Evolutionary conservation across 768 basidiomycete species (phyloP).

Genomic region (Kwoniella botswanensis): DNA sequence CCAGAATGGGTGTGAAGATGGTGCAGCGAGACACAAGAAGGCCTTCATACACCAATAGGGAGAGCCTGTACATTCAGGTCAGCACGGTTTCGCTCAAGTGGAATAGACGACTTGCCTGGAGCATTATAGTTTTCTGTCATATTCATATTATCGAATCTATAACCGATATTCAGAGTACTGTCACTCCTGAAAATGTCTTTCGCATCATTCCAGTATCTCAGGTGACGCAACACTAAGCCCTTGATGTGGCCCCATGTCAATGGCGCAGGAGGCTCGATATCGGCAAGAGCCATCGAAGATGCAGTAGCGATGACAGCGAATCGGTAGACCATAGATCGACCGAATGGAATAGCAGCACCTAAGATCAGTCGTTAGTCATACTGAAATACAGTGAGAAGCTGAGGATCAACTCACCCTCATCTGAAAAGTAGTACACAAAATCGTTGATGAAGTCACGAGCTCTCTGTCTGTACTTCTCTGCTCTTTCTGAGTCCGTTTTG

Average conservation of each 20-base stretch:
- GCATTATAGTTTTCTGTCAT: constrained; percentile 76
- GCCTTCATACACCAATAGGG: constrained; percentile 84
- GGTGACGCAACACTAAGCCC: constrained; percentile 72
- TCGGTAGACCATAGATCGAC: constrained; percentile 75
- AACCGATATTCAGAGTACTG: constrained; percentile 75
- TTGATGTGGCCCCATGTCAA: constrained; percentile 73
- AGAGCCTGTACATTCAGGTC: constrained; percentile 64
- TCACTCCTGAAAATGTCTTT: constrained; percentile 64
- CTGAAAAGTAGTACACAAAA: constrained; percentile 76
- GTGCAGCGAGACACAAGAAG: constrained; percentile 70
- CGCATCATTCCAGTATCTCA: constrained; percentile 73
- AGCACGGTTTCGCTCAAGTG: constrained; percentile 2
- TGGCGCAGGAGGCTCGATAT: constrained; percentile 71
- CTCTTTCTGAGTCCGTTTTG: constrained; percentile 68
- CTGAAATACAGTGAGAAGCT: not conserved
- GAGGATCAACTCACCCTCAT: constrained; percentile 64
- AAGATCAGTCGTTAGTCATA: constrained; percentile 1
- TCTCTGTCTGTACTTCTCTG: constrained; percentile 69
- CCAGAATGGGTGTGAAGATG: constrained; percentile 76
- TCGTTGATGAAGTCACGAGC: constrained; percentile 70
- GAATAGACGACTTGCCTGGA: constrained; percentile 42
- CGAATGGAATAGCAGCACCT: constrained; percentile 78
- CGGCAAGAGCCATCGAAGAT: constrained; percentile 74
- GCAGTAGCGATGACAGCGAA: constrained; percentile 82
- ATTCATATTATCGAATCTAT: constrained; percentile 72